Evolutionary conservation across 352 stramenopile species (phyloP), one percentile per base, ranked within the genome.

Genomic region (Globisporangium mamillatum): DNA sequence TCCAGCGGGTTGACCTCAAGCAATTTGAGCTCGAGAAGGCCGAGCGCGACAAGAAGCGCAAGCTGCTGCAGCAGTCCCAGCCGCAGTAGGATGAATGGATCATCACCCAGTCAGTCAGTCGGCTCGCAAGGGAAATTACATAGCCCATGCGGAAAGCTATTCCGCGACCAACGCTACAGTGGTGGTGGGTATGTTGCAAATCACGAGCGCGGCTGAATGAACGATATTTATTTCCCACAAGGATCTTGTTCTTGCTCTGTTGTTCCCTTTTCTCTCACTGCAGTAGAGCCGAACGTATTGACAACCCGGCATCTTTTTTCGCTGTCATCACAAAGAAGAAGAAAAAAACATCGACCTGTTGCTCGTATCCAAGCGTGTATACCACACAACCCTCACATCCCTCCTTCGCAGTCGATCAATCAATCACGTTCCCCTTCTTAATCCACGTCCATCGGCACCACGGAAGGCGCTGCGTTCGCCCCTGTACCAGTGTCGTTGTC

Each of bases 21-120:
- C 85, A 89, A 53, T 97, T 97, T 60, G 91, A 97, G 69, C 85
- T 96, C 18, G 91, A 97, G 57, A 95, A 94, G 63, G 86, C 89
- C 1, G 89, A 95, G 64, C 84, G 91, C 4, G 91, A 97, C 52
- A 85, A 84, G 38, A 77, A 91, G 57, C 85, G 82, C 57, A 85
- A 83, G 65, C 68, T 80, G 8, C 80, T 86, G 59, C 77, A 86
- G 67, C 70, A 80, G 22, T 59, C 72, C 50, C 53, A 64, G 12
- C 29, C 36, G 24, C 12, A 52, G 25, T 70, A 57, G 55, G 5
- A 22, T 32, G 29, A 4, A 32, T 32, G 29, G 29, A 32, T 32
- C 29, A 32, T 32, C 18, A 56, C 16, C 2, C 6, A 56, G 50
- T 32, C 9, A 29, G 52, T 29, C 8, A 18, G 2, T 57, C 1